Evolutionary conservation across 495 filamentous ascomycete species (phyloP).

Genomic region (Acidiella bohemica): DNA sequence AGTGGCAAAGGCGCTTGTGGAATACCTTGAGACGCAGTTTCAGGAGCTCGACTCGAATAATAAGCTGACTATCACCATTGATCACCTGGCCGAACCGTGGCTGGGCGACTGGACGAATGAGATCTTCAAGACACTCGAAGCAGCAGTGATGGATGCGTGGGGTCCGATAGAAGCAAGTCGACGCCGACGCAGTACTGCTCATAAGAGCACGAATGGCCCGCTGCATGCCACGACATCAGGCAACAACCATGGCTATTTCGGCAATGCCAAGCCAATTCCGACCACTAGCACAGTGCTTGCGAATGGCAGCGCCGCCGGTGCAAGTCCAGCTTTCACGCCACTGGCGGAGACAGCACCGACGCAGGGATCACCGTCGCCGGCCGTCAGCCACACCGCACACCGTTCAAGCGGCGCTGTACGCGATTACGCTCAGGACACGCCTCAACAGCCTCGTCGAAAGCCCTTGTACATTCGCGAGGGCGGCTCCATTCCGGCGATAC

Average conservation of each 20-base stretch:
- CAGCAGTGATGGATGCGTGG: slow-evolving; percentile 79
- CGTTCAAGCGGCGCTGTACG: not conserved
- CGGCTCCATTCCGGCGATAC: slow-evolving; percentile 81
- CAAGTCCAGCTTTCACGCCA: slow-evolving; percentile 1
- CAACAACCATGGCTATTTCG: slow-evolving; percentile 1
- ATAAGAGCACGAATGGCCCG: not conserved
- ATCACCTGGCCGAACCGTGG: slow-evolving; percentile 92
- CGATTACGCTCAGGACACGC: slow-evolving; percentile 26
- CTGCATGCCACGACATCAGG: not conserved
- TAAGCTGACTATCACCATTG: slow-evolving; percentile 65
- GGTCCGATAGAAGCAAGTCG: slow-evolving; percentile 30
- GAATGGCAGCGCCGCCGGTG: slow-evolving; percentile 24
- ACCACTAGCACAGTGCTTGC: slow-evolving; percentile 46
- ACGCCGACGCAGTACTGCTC: not conserved
- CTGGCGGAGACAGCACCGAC: slow-evolving; percentile 6
- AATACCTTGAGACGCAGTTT: slow-evolving; percentile 61
- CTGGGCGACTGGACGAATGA: slow-evolving; percentile 82
- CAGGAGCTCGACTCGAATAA: slow-evolving; percentile 61
- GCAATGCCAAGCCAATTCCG: slow-evolving; percentile 21
- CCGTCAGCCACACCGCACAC: not conserved
- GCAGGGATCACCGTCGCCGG: not conserved
- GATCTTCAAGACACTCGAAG: slow-evolving; percentile 78
- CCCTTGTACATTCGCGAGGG: slow-evolving; percentile 92
- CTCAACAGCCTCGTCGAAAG: too few species aligned
- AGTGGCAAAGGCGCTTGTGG: slow-evolving; percentile 51